Evolutionary conservation across 768 basidiomycete genomes (phyloP).

Genomic region (Naganishia kalamii): DNA sequence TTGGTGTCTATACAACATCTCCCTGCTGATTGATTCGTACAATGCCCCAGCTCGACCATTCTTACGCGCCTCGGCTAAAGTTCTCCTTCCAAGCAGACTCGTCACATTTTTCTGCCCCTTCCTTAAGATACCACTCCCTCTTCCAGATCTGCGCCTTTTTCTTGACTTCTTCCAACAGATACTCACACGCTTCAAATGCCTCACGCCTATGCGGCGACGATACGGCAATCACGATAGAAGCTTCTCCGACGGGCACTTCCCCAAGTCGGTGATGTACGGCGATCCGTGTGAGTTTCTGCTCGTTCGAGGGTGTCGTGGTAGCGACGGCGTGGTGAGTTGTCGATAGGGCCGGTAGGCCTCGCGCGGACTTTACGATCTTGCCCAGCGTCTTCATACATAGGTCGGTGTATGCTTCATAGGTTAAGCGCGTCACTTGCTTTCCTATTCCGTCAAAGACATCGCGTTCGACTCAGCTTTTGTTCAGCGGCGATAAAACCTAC

Average conservation of each 20-base stretch:
- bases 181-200: conserved; percentile 71
- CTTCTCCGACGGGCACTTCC: conserved; percentile 66
- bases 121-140: conserved; percentile 67
- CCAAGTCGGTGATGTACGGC: conserved; percentile 72
- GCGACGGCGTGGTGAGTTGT: conserved; percentile 30
- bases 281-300: conserved; percentile 53
- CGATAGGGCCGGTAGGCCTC: conserved; percentile 9
- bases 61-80: conserved; percentile 20
- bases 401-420: conserved; percentile 77
- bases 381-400: conserved; percentile 72
- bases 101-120: conserved; percentile 51
- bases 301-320: conserved; percentile 4
- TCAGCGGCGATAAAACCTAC: background rate
- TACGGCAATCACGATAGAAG: conserved; percentile 78
- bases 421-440: conserved; percentile 63
- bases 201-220: conserved; percentile 77
- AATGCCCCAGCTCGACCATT: background rate
- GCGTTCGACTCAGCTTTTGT: too few relatives aligned
- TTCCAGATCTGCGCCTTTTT: conserved; percentile 83
- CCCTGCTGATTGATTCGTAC: background rate
- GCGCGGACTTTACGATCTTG: conserved; percentile 55
- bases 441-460: conserved; percentile 49
- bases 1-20: background rate
- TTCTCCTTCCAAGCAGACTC: conserved; percentile 69
- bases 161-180: conserved; percentile 80